These are phyloP conservation scores for Curvularia spicifera DNA, from an alignment of 2,329 filamentous ascomycete genomes.

Conservation along the genomic window DNA sequence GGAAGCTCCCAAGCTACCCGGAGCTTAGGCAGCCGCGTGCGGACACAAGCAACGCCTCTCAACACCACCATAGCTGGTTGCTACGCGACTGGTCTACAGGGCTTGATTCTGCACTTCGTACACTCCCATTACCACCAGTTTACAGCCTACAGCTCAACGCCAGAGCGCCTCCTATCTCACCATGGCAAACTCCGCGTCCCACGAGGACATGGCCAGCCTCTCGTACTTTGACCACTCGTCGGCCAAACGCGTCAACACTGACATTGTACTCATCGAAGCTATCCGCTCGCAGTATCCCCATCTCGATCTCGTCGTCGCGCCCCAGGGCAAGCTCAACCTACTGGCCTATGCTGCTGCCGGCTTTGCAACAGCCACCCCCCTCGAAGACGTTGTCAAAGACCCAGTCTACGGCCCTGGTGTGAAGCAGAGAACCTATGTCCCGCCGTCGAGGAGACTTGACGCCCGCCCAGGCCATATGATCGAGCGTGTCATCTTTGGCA, in stretches of 20 bases:
- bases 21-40: conserved; percentile 12
- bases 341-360: conserved; percentile 53
- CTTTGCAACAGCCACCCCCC: conserved; percentile 49
- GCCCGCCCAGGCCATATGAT: conserved; percentile 45
- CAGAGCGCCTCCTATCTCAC: background rate
- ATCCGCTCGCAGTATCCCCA: conserved; percentile 55
- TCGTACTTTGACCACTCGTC: conserved; percentile 55
- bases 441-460: conserved; percentile 50
- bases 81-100: background rate
- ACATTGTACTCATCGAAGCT: conserved; percentile 53
- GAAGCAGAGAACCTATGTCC: conserved; percentile 48
- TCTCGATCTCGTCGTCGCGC: conserved; percentile 53
- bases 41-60: background rate
- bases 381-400: conserved; percentile 51
- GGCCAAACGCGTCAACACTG: conserved; percentile 53
- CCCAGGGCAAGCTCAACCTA: conserved; percentile 45
- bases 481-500: conserved; percentile 52
- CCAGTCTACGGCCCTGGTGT: conserved; percentile 42
- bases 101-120: background rate
- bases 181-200: conserved; percentile 17
- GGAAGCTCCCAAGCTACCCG: conserved; percentile 8
- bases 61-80: conserved; percentile 14
- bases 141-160: conserved; percentile 5
- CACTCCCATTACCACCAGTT: background rate
- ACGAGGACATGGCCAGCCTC: conserved; percentile 47